A percentile compares a stretch with the other conserved stretches of the same genome.
Evolutionary conservation across 225 moss, liverwort and hornwort species (phyloP).

Genomic region (Polytrichum commune): DNA sequence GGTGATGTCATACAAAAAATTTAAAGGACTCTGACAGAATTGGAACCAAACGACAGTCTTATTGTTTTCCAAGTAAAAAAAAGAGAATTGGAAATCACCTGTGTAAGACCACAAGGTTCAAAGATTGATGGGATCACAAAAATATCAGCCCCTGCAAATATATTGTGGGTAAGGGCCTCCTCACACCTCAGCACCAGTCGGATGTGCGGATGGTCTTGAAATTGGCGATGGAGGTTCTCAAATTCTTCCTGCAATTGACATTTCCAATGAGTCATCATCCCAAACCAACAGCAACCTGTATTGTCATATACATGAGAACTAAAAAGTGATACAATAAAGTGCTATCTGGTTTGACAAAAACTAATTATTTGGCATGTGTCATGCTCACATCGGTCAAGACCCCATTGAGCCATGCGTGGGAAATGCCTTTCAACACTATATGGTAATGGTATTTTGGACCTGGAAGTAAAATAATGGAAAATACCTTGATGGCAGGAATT

Average conservation of each 20-base stretch:
- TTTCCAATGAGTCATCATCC: too few species aligned
- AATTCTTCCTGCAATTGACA: constrained; percentile 46
- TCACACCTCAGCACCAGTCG: constrained; percentile 74
- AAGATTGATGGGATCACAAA: constrained; percentile 87
- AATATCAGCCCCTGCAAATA: constrained; percentile 79
- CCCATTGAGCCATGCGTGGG: too few species aligned
- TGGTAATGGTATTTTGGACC: too few species aligned
- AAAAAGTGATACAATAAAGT: neutral
- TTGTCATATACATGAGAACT: too few species aligned
- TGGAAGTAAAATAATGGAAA: too few species aligned
- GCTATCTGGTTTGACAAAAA: neutral
- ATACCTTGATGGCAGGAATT: constrained; percentile 71
- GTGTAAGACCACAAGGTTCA: constrained; percentile 90
- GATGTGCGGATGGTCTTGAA: constrained; percentile 77
- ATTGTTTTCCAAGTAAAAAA: too few species aligned
- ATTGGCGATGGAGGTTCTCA: constrained; percentile 62
- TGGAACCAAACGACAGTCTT: too few species aligned
- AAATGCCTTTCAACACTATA: too few species aligned
- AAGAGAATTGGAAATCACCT: constrained; percentile 18
- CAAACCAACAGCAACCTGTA: too few species aligned
- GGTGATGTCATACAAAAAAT: too few species aligned
- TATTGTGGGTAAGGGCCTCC: constrained; percentile 79
- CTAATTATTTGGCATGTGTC: neutral
- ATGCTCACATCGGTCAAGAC: too few species aligned
- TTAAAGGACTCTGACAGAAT: too few species aligned